Conservation (phyloP, 176 grass and related monocot species). For the Oryza longistaminata region DNA sequence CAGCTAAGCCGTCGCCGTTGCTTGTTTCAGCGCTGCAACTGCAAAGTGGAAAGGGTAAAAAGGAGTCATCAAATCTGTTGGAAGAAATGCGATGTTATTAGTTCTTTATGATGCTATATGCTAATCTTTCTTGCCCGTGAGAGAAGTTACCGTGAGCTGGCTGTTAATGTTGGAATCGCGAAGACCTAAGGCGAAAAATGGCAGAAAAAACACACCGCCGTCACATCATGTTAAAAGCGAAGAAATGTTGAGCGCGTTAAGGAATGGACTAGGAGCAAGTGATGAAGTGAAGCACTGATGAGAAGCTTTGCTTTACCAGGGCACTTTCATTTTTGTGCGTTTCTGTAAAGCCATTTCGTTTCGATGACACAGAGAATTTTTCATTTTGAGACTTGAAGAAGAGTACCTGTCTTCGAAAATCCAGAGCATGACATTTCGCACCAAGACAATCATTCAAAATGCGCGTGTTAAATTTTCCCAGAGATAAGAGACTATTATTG, state of each 20-base stretch:
- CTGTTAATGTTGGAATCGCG: neutral
- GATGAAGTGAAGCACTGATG: no score
- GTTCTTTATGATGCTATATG: neutral
- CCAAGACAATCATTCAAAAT: no score
- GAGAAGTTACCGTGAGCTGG: slow-evolving; percentile 14
- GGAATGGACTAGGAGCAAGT: neutral
- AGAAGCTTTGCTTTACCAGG: neutral
- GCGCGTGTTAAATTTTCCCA: no score
- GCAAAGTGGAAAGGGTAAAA: neutral
- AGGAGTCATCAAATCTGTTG: neutral
- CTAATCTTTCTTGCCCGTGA: neutral
- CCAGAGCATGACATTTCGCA: no score
- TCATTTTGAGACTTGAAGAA: no score
- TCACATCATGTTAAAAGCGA: neutral
- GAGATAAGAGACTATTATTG: no score
- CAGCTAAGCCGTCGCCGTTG: neutral
- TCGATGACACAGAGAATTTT: no score
- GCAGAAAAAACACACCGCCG: neutral
- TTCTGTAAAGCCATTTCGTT: neutral
- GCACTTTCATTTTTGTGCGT: neutral
- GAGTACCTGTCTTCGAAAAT: no score
- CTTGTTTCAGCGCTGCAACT: neutral
- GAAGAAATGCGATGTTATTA: neutral
- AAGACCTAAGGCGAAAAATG: neutral
- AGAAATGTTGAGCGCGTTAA: neutral